These are phyloP conservation scores for Dothiorella sarmentorum DNA, from an alignment of 2,329 filamentous ascomycete species.

Conservation along the genomic window DNA sequence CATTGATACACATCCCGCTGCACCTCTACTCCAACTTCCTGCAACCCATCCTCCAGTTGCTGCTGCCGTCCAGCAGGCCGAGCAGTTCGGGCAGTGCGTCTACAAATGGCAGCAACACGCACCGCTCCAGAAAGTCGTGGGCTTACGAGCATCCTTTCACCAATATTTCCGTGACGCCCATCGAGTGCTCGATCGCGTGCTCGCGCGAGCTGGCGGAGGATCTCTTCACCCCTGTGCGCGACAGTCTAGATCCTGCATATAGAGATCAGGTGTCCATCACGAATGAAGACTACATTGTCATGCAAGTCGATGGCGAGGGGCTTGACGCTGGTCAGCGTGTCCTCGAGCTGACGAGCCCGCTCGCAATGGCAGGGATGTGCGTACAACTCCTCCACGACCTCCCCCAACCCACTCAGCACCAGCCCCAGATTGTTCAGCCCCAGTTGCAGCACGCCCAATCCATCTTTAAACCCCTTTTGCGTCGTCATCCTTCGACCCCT, in stretches of 20 bases:
- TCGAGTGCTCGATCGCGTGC: constrained; percentile 91
- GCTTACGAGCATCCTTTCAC: constrained; percentile 70
- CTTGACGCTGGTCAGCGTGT: constrained; percentile 89
- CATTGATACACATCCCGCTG: constrained; percentile 85
- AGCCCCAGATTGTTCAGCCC: not conserved
- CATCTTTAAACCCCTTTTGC: not conserved
- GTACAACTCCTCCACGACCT: constrained; percentile 25
- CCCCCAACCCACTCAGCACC: not conserved
- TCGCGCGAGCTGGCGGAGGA: constrained; percentile 68
- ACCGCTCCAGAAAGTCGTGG: constrained; percentile 41
- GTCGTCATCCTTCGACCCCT: not conserved
- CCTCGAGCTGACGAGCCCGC: constrained; percentile 82
- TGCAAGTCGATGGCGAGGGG: constrained; percentile 85
- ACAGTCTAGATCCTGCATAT: constrained; percentile 52
- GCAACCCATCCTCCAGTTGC: constrained; percentile 79
- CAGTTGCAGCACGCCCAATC: not conserved
- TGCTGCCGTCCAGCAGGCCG: constrained; percentile 59
- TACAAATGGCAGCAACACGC: constrained; percentile 25
- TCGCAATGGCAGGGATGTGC: constrained; percentile 84
- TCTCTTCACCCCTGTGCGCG: constrained; percentile 71
- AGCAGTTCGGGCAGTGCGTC: constrained; percentile 23
- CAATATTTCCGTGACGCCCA: constrained; percentile 87
- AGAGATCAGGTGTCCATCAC: constrained; percentile 64
- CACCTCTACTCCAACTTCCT: constrained; percentile 73
- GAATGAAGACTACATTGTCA: constrained; percentile 77